Evolutionary conservation across 1,284 basidiomycete species (phyloP).

Genomic region (Ceratobasidium theobromae): DNA sequence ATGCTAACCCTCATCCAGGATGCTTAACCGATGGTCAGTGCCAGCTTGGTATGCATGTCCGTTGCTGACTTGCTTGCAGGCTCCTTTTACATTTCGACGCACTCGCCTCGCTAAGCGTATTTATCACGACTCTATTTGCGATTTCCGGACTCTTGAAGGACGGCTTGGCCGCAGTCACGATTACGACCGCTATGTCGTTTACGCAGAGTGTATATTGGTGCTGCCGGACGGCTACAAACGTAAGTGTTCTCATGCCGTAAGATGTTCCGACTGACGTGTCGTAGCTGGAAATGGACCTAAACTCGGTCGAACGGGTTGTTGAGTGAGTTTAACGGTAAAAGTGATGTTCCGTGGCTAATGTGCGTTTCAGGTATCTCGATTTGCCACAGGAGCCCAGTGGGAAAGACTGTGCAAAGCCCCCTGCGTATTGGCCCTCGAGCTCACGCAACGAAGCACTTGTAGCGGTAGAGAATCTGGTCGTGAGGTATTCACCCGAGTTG

Average conservation of each 20-base stretch:
- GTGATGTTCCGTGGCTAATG: neutral
- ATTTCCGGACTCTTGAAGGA: slow-evolving; percentile 67
- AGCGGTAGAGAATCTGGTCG: slow-evolving; percentile 58
- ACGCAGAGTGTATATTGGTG: slow-evolving; percentile 42
- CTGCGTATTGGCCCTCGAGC: slow-evolving; percentile 76
- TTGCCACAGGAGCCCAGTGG: slow-evolving; percentile 71
- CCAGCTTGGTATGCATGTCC: slow-evolving; percentile 34
- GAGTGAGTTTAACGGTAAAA: slow-evolving; percentile 45
- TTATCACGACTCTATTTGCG: slow-evolving; percentile 73
- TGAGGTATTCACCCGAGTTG: slow-evolving; percentile 72
- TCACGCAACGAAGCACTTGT: slow-evolving; percentile 48
- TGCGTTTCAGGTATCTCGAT: slow-evolving; percentile 54
- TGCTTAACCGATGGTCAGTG: slow-evolving; percentile 40
- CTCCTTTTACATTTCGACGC: slow-evolving; percentile 73
- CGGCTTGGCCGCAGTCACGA: slow-evolving; percentile 82
- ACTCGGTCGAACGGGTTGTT: slow-evolving; percentile 73
- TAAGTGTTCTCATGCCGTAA: neutral
- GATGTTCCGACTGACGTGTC: neutral
- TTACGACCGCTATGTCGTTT: slow-evolving; percentile 72
- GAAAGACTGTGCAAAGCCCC: slow-evolving; percentile 49
- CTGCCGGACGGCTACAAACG: slow-evolving; percentile 18
- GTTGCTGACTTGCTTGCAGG: slow-evolving; percentile 45
- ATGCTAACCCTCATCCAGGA: slow-evolving; percentile 34
- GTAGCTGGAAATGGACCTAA: slow-evolving; percentile 68
- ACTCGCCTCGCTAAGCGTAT: slow-evolving; percentile 64